Percentiles rank a stretch among this genome's conserved stretches.
Evolutionary conservation across 352 stramenopile genomes (phyloP).

Genomic region (Phytophthora ohioensis): DNA sequence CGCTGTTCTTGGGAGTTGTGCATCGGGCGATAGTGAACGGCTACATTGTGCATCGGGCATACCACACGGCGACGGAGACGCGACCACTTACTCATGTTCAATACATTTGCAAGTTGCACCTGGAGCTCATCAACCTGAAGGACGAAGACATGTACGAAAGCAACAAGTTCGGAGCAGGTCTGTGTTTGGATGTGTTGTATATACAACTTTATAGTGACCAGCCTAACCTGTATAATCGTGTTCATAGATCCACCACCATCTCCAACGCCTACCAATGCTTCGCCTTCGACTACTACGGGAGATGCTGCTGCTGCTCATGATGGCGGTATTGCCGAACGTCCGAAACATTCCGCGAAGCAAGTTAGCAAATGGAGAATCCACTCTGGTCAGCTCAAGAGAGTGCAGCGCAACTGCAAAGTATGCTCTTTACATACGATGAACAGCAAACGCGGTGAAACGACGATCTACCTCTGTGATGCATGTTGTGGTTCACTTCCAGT

Average conservation of each 20-base stretch:
- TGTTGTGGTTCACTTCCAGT: neutral
- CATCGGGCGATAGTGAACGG: slow-evolving; percentile 8
- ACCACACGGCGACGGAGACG: neutral
- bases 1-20: slow-evolving; percentile 1
- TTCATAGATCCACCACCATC: neutral
- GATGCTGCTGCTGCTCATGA: too few relatives aligned
- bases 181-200: neutral
- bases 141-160: slow-evolving; percentile 9
- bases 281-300: too few relatives aligned
- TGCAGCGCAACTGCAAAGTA: slow-evolving; percentile 10
- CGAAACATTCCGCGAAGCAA: neutral
- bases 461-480: slow-evolving; percentile 5
- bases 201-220: neutral
- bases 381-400: neutral
- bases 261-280: too few relatives aligned
- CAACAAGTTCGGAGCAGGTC: neutral
- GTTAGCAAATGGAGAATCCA: slow-evolving; percentile 1
- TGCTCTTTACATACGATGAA: neutral
- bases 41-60: slow-evolving; percentile 1
- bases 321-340: too few relatives aligned
- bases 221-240: neutral
- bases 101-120: neutral
- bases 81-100: neutral
- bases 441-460: neutral
- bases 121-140: neutral